Evolutionary conservation across 495 filamentous ascomycete species (phyloP), one percentile per base, ranked within the genome.

Genomic region (Astrothelium macrocarpum): DNA sequence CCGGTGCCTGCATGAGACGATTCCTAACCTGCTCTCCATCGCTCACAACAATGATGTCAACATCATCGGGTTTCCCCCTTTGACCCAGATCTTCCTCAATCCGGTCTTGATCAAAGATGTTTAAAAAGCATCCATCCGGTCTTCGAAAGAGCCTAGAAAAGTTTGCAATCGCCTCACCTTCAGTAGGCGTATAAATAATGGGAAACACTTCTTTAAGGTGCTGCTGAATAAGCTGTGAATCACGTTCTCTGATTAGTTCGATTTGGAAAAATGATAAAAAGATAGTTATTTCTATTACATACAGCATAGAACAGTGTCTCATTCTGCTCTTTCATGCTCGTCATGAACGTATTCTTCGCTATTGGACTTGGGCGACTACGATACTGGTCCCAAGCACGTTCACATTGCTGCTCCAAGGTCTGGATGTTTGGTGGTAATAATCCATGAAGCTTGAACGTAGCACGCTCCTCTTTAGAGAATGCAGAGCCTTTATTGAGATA

Each of bases 11-110:
- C 9, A 20, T 10, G n/a, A 11, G 9, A 7, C 16, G 32, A 46
- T 72, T 82, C 79, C 34, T 39, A 5, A 39, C 34, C 76, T 85
- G 81, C 67, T 87, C 85, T 7, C 85, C 83, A 78, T 92, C 90
- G 53, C 88, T 90, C 10, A 94, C 90, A 5, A 93, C 90, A 64
- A 96, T 92, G 65, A 95, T 90, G 71, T 95, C 91, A 36, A 95
- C 82, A 60, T 95, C 90, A 1, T 90, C 87, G 0, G 79, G 73
- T 11, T 73, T 76, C 1, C 85, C 87, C 78, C 89, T 95, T 64
- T 84, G 80, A 11, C 81, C 77, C 2, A 96, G 71, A 66, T 84
- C 81, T 53, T 84, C 77, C 11, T 86, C 77, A 42, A 92, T 81
- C 1, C 80, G 71, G 31, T 87, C 76, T 36, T 78, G 74, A 60